Evolutionary conservation across 768 basidiomycete genomes (phyloP), one percentile per base, ranked within the genome.

Genomic region (Trametes cingulata): DNA sequence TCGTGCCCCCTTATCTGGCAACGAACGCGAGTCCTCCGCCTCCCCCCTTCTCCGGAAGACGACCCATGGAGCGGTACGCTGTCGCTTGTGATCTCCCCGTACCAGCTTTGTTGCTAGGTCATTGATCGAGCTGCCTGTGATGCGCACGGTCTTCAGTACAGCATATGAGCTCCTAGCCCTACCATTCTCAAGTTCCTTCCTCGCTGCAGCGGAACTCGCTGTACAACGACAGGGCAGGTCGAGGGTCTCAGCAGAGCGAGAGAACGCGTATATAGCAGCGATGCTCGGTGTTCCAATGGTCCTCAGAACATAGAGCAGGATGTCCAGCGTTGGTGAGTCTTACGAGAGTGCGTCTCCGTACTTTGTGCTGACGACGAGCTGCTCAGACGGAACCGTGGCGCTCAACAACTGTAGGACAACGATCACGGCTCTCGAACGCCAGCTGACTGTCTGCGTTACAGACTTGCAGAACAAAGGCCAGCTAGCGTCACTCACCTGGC

Each of bases 381-480:
- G 9, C 8, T 41, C 58, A 65, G 69, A 64, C 22, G 60, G 60
- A 1, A 67, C 63, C 35, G 64, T 67, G 2, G 62, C 65, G 14
- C 66, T 81, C 3, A 80, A 80, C 68, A 79, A 80, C 62, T 76
- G 79, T 79, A 65, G 51, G 76, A 46, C n/a, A 9, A 20, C 48
- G 19, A 6, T 24, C 20, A 29, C 6, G 19, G n/a, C 8, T 29
- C 17, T 8, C 20, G n/a, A n/a, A 25, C n/a, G n/a, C 14, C 36
- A n/a, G 20, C 48, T 42, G 37, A 29, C 43, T 25, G 8, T 10
- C 36, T 13, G 36, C 29, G 40, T 27, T 54, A 7, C 48, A 88
- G 87, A 85, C 71, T 75, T 90, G 24, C 85, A 87, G 68, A 72
- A 71, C n/a, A 72, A 69, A 40, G 74, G 75, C 14, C 72, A 73